phyloP scores from a whole-genome alignment of 352 stramenopile species.

The Peronospora farinosa region DNA sequence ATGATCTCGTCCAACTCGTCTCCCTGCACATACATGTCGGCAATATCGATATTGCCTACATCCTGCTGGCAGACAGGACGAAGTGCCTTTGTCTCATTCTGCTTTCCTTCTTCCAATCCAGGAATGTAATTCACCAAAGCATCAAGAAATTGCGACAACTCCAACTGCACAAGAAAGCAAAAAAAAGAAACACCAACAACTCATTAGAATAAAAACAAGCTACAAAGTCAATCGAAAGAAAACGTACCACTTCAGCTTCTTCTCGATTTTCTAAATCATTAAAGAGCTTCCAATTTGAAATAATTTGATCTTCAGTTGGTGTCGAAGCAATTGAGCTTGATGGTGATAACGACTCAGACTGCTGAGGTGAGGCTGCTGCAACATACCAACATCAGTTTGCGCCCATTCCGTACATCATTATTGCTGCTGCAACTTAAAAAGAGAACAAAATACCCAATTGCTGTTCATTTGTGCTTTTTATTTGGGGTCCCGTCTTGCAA shows the following conservation, averaged over 20 bases:
- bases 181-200: not conserved
- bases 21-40: slow-evolving; percentile 75
- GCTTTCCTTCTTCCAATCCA: slow-evolving; percentile 44
- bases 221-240: not conserved
- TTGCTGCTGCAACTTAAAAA: slow-evolving; percentile 9
- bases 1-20: slow-evolving; percentile 53
- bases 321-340: slow-evolving; percentile 30
- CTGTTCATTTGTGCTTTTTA: slow-evolving; percentile 19
- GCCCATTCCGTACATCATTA: not conserved
- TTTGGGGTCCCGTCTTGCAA: slow-evolving; percentile 5
- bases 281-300: slow-evolving; percentile 84
- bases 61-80: slow-evolving; percentile 44
- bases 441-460: slow-evolving; percentile 8
- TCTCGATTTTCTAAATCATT: slow-evolving; percentile 84
- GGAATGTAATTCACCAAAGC: slow-evolving; percentile 74
- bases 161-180: slow-evolving; percentile 33
- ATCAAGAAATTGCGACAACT: slow-evolving; percentile 76
- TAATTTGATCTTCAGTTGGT: slow-evolving; percentile 50
- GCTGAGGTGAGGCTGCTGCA: slow-evolving; percentile 13
- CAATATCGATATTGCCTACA: slow-evolving; percentile 73
- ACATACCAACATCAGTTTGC: slow-evolving; percentile 1
- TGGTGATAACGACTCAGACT: slow-evolving; percentile 12
- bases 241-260: slow-evolving; percentile 69
- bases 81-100: slow-evolving; percentile 6
- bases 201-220: not conserved